Percentiles rank a stretch among this genome's conserved stretches.
Conservation (phyloP, 1,284 basidiomycete genomes). For the Malassezia sp. region DNA sequence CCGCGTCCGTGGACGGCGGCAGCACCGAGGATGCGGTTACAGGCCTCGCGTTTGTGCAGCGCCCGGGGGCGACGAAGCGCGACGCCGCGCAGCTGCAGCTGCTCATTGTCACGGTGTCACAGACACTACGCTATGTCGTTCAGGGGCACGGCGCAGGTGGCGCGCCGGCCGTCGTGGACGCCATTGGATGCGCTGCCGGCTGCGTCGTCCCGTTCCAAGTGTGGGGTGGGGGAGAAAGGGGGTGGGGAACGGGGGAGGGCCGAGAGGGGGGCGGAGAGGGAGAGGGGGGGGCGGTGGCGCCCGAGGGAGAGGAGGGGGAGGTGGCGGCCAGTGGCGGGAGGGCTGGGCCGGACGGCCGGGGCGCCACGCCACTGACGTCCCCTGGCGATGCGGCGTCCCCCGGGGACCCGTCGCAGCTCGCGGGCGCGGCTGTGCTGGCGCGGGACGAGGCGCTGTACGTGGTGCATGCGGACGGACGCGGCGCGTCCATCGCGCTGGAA, state of each 20-base stretch:
- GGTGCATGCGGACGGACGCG: constrained; percentile 69
- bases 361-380: not conserved
- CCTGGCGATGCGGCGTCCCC: not conserved
- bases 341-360: not conserved
- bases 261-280: no score
- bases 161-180: constrained; percentile 62
- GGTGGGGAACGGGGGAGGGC: no score
- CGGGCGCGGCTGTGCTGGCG: constrained; percentile 77
- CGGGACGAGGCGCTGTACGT: constrained; percentile 84
- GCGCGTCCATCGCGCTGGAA: constrained; percentile 63
- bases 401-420: constrained; percentile 50
- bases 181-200: constrained; percentile 69
- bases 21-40: constrained; percentile 80
- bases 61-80: constrained; percentile 1
- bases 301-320: no score
- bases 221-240: no score
- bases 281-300: no score
- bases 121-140: constrained; percentile 65
- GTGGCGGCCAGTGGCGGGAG: not conserved
- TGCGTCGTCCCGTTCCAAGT: constrained; percentile 55
- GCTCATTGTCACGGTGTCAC: constrained; percentile 76
- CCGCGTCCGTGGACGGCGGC: constrained; percentile 18
- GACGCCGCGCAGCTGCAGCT: constrained; percentile 53
- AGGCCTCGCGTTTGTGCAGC: constrained; percentile 61
- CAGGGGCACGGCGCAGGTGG: constrained; percentile 62